These are phyloP conservation scores for Trichophyton mentagrophytes DNA, from an alignment of 2,329 filamentous ascomycete genomes.

Conservation along the genomic window DNA sequence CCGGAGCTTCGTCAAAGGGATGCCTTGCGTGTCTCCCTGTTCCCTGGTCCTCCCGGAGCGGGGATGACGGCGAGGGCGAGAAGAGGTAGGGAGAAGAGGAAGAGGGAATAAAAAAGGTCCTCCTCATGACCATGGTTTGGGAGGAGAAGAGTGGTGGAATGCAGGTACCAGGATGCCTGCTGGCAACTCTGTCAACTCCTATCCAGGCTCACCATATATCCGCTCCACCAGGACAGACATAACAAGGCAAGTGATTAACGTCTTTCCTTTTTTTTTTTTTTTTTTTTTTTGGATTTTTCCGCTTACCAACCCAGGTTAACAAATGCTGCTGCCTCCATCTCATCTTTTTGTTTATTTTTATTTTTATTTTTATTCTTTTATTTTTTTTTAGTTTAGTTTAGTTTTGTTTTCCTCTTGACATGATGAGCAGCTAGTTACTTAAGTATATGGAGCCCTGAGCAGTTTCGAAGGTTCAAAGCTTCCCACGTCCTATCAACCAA, in stretches of 20 bases:
- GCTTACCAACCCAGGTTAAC: not conserved
- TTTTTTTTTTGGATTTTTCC: not conserved
- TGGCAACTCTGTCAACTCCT: not conserved
- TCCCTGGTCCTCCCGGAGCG: not conserved
- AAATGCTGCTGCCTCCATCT: not conserved
- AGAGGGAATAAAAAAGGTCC: not conserved
- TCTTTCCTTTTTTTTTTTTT: not conserved
- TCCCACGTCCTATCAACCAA: not conserved
- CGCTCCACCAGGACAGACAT: not conserved
- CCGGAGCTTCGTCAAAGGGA: not conserved
- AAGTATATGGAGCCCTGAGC: not conserved
- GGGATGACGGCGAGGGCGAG: not conserved
- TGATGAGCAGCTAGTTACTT: too few relatives aligned
- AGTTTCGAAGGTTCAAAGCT: not conserved
- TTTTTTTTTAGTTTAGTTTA: too few relatives aligned
- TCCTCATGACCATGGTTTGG: not conserved
- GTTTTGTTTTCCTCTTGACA: too few relatives aligned
- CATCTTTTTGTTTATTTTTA: too few relatives aligned
- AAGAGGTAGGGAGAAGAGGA: not conserved
- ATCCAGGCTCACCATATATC: not conserved
- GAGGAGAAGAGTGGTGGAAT: not conserved
- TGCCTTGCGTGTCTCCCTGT: not conserved
- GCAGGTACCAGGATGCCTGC: constrained; percentile 3
- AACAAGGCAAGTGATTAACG: not conserved
- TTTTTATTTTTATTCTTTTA: too few relatives aligned